These are phyloP conservation scores for Verticillium nonalfalfae DNA, from an alignment of 2,329 filamentous ascomycete species.

Conservation along the genomic window DNA sequence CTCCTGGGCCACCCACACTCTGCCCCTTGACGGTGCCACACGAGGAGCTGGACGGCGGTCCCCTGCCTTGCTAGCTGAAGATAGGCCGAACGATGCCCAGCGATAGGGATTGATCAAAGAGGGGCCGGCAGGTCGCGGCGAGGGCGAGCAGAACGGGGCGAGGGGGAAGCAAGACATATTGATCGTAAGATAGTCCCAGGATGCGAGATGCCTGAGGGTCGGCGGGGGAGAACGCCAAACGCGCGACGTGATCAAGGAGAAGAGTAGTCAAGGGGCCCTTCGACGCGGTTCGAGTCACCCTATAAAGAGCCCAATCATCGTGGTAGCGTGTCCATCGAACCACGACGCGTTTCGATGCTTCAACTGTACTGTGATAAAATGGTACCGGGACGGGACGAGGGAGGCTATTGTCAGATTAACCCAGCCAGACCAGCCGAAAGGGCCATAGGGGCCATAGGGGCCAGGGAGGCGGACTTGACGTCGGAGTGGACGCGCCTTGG, in stretches of 20 bases:
- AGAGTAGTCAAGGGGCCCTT: neutral
- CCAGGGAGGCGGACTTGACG: neutral
- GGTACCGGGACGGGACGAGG: neutral
- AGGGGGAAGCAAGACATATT: neutral
- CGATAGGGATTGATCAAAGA: neutral
- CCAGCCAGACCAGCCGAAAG: neutral
- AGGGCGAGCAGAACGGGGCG: neutral
- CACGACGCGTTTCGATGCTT: neutral
- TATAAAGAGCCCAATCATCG: neutral
- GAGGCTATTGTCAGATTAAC: neutral
- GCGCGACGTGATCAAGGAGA: neutral
- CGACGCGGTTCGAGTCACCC: neutral
- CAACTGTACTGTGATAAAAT: neutral
- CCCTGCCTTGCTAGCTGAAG: constrained; percentile 12
- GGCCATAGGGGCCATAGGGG: neutral
- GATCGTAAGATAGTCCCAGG: neutral
- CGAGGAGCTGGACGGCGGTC: constrained; percentile 5
- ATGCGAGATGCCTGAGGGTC: neutral
- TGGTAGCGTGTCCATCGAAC: neutral
- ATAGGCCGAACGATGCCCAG: constrained; percentile 6
- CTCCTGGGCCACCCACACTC: constrained; percentile 6
- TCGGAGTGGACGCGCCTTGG: neutral
- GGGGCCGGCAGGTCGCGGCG: constrained; percentile 7
- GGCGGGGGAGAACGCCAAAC: neutral
- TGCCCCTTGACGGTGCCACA: constrained; percentile 6